Conservation (phyloP, 306 rosid species). For the Dryas drummondii region DNA sequence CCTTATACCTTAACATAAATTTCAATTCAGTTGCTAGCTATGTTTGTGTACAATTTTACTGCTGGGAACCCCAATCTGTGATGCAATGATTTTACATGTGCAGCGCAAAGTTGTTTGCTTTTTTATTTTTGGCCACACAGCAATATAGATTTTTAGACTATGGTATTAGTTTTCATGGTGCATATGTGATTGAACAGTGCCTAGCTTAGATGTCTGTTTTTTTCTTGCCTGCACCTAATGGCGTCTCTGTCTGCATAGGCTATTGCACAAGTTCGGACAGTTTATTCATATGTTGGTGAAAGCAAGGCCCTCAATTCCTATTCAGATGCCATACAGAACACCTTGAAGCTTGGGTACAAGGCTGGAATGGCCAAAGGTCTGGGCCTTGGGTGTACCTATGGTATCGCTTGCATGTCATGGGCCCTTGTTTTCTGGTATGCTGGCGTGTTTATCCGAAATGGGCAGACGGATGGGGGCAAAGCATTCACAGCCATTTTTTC, state of each 20-base stretch:
- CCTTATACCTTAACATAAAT: no score
- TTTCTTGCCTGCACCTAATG: no score
- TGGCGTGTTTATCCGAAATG: constrained; percentile 90
- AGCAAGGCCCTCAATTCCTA: constrained; percentile 91
- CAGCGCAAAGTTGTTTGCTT: background rate
- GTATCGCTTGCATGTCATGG: constrained; percentile 99
- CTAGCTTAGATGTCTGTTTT: background rate
- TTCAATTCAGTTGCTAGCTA: no score
- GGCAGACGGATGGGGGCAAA: constrained; percentile 94
- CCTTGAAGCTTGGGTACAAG: constrained; percentile 92
- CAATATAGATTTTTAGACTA: background rate
- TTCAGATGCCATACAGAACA: constrained; percentile 92
- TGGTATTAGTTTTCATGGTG: background rate
- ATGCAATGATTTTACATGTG: no score
- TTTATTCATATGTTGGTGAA: constrained; percentile 94
- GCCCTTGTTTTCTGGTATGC: constrained; percentile 99
- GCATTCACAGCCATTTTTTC: constrained; percentile 98
- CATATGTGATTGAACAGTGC: no score
- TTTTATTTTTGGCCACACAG: background rate
- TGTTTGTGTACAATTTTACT: no score
- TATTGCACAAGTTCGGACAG: constrained; percentile 93
- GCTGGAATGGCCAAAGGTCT: constrained; percentile 99
- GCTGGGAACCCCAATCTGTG: no score
- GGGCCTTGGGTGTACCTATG: constrained; percentile 98
- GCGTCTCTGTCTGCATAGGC: constrained; percentile 44